A percentile compares a stretch with the other conserved stretches of the same genome.
Conservation (phyloP, 2,329 filamentous ascomycete genomes). For the Penicillium sp. region DNA sequence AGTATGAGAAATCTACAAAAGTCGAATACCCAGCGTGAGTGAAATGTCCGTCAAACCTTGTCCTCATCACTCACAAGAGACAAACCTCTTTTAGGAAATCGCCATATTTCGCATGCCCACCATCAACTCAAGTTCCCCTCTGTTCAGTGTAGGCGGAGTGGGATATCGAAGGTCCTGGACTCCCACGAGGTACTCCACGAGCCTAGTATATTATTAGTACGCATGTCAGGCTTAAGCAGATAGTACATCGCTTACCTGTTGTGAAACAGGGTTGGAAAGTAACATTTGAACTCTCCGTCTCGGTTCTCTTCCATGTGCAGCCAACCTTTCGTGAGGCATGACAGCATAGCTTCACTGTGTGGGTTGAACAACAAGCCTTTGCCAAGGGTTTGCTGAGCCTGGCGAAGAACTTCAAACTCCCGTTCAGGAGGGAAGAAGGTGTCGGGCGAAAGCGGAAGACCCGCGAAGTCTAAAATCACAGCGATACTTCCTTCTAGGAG, state of each 20-base stretch:
- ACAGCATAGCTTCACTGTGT: background rate
- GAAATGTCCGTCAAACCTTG: too few relatives aligned
- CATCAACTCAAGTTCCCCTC: background rate
- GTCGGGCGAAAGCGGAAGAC: background rate
- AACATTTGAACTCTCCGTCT: background rate
- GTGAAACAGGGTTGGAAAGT: background rate
- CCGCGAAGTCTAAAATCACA: background rate
- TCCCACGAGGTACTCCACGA: background rate
- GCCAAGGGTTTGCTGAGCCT: background rate
- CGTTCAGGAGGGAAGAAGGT: background rate
- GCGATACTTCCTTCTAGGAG: background rate
- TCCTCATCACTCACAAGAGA: too few relatives aligned
- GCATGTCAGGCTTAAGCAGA: too few relatives aligned
- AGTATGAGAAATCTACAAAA: background rate
- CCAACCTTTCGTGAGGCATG: background rate
- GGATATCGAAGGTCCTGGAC: background rate
- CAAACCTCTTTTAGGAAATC: background rate
- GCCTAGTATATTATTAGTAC: background rate
- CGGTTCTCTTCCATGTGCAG: background rate
- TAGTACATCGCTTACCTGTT: background rate
- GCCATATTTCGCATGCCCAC: background rate
- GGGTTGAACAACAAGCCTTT: background rate
- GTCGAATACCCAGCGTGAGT: background rate
- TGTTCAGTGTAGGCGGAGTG: background rate
- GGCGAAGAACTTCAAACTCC: background rate